Conservation (phyloP, 1,139 yeast species). For the Saccharomycopsis hybrid region DNA sequence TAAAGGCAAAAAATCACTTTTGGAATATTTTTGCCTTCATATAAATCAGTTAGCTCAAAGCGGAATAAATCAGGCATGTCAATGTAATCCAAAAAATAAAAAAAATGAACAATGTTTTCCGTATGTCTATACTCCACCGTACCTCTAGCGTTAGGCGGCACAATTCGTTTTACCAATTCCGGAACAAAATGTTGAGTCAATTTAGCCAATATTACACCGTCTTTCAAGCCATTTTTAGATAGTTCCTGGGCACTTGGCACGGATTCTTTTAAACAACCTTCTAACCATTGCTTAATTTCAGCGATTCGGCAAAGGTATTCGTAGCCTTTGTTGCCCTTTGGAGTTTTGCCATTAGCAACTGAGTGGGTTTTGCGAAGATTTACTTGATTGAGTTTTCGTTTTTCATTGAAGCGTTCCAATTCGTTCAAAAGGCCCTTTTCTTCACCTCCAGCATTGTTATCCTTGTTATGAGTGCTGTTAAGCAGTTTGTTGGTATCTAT, state of each 20-base stretch:
- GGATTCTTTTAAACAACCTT: slow-evolving; percentile 44
- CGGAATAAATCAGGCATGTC: slow-evolving; percentile 81
- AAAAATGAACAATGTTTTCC: slow-evolving; percentile 84
- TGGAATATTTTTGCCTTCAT: slow-evolving; percentile 88
- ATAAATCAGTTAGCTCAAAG: slow-evolving; percentile 87
- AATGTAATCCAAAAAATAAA: slow-evolving; percentile 61
- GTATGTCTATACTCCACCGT: slow-evolving; percentile 83
- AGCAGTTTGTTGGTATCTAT: too few species aligned
- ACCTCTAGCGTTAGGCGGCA: slow-evolving; percentile 41
- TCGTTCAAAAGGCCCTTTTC: slow-evolving; percentile 15
- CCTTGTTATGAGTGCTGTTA: neutral
- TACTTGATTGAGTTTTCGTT: slow-evolving; percentile 11
- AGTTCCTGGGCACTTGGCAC: slow-evolving; percentile 49
- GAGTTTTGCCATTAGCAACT: slow-evolving; percentile 11
- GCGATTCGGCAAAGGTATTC: slow-evolving; percentile 85
- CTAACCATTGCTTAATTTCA: slow-evolving; percentile 79
- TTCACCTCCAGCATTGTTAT: too few species aligned
- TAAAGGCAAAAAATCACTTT: slow-evolving; percentile 92
- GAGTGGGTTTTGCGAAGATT: slow-evolving; percentile 10
- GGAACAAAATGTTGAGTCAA: slow-evolving; percentile 72
- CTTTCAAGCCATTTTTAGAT: slow-evolving; percentile 57
- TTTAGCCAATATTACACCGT: slow-evolving; percentile 83
- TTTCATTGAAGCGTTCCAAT: slow-evolving; percentile 8
- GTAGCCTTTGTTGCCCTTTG: slow-evolving; percentile 39
- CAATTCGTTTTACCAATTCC: slow-evolving; percentile 47